Evolutionary conservation across 805 yeast genomes (phyloP).

Genomic region (Ogataea dorogensis): DNA sequence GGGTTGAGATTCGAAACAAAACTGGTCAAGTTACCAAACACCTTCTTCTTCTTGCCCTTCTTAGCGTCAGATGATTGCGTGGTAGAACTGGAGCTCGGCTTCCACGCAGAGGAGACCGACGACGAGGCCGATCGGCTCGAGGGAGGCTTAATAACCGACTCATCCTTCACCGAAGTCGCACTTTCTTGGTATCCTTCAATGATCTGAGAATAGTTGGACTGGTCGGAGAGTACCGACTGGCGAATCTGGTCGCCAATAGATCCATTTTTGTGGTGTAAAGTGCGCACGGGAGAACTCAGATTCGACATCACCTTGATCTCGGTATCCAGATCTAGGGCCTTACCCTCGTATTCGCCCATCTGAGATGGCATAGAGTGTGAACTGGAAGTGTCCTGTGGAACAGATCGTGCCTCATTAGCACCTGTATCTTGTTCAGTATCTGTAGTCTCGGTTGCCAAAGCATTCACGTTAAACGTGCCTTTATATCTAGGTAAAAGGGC

Average conservation of each 20-base stretch:
- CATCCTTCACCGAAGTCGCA: neutral
- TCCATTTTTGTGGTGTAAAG: slow-evolving; percentile 16
- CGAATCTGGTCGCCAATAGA: slow-evolving; percentile 10
- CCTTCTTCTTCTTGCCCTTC: slow-evolving; percentile 43
- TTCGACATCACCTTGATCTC: slow-evolving; percentile 18
- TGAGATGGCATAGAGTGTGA: slow-evolving; percentile 15
- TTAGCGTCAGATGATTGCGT: slow-evolving; percentile 16
- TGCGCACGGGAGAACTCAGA: slow-evolving; percentile 13
- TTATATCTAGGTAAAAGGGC: slow-evolving; percentile 28
- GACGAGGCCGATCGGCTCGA: slow-evolving; percentile 16
- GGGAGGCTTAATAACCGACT: neutral
- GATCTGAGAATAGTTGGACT: slow-evolving; percentile 12
- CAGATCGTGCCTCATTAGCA: no score
- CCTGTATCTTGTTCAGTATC: slow-evolving; percentile 7
- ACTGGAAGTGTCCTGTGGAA: no score
- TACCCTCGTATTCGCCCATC: slow-evolving; percentile 21
- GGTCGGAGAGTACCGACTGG: slow-evolving; percentile 7
- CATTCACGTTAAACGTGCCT: slow-evolving; percentile 32
- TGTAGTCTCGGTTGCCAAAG: slow-evolving; percentile 19
- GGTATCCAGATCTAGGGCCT: slow-evolving; percentile 11
- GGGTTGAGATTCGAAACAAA: slow-evolving; percentile 30
- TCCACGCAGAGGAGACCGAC: slow-evolving; percentile 17
- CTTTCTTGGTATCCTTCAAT: slow-evolving; percentile 13
- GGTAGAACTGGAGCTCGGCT: slow-evolving; percentile 14
- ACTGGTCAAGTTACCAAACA: slow-evolving; percentile 58